Base-by-base conservation (phyloP, 31 red algal genomes). In the Asparagopsis taxiformis region DNA sequence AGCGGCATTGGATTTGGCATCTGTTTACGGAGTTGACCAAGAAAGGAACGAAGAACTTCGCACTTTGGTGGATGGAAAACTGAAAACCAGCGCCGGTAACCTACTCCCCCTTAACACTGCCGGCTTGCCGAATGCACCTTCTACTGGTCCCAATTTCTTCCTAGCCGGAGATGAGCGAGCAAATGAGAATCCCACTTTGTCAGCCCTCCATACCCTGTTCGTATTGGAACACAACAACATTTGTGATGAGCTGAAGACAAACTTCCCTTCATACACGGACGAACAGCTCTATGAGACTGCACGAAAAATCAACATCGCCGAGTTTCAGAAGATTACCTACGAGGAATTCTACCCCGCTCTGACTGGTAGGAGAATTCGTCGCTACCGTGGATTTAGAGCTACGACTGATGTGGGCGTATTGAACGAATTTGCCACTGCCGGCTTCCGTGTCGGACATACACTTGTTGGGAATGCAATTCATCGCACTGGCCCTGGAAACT, bases 371-470 rank as follows among this genome's bases (percentile, higher is more conserved):
- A 21, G 54, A 29, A 7, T 68, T 2, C 64, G 32, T 24, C 6
- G 23, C 17, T 68, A 68, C 64, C 34, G 9, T 2, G 64, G 64
- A 22, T 68, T 44, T 35, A 48, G 44, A 22, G 15, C 64, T 3
- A 9, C 15, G 21, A 48, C 43, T 16, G 41, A 68, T 48, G 34
- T 41, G 3, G 25, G 32, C 33, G 23, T 68, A 17, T 46, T 41
- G 17, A 33, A 39, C 16, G 24, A 44, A 44, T 68, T 68, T 35
- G 43, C 64, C 17, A 68, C 64, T 41, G 64, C 64, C 31, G 64
- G 34, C 19, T 68, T 68, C 37, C 64, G 64, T 25, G 25, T 68
- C 25, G 64, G 64, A 15, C 64, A 68, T 28, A 58, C 54, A 15
- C n/a, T 58, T 7, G 54, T 58, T n/a, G 21, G 54, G 8, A 29